phyloP scores from a whole-genome alignment of 208 protist genomes.

The Acanthamoeba triangularis region DNA sequence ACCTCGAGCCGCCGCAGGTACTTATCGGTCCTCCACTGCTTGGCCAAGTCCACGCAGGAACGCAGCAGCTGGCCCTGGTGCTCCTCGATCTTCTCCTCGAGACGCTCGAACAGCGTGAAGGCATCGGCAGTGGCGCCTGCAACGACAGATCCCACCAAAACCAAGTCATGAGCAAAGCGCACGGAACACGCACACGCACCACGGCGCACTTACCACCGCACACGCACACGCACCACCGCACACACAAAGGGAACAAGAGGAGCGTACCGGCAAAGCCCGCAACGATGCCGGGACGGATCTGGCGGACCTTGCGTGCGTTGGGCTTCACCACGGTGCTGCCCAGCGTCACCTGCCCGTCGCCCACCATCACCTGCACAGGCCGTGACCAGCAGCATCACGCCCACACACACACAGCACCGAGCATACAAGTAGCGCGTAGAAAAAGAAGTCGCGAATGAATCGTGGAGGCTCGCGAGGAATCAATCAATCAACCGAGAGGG shows the following conservation, averaged over 20 bases:
- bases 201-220: no score
- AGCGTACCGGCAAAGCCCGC: constrained; percentile 80
- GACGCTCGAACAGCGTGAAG: constrained; percentile 77
- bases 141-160: background rate
- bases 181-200: background rate
- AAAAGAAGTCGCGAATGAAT: no score
- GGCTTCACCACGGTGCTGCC: constrained; percentile 79
- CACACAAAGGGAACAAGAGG: background rate
- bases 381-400: background rate
- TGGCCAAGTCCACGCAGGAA: constrained; percentile 81
- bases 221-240: background rate
- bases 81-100: constrained; percentile 80
- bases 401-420: background rate
- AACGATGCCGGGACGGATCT: constrained; percentile 76
- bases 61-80: constrained; percentile 81
- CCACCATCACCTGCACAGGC: constrained; percentile 67
- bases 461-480: background rate
- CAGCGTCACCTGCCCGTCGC: constrained; percentile 82
- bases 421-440: no score
- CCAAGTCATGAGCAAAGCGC: background rate
- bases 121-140: constrained; percentile 77
- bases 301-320: constrained; percentile 81
- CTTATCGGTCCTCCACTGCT: constrained; percentile 84
- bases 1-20: constrained; percentile 78
- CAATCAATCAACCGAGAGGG: background rate